Conservation (phyloP, 2,329 filamentous ascomycete species). For the Pseudogymnoascus sp. region DNA sequence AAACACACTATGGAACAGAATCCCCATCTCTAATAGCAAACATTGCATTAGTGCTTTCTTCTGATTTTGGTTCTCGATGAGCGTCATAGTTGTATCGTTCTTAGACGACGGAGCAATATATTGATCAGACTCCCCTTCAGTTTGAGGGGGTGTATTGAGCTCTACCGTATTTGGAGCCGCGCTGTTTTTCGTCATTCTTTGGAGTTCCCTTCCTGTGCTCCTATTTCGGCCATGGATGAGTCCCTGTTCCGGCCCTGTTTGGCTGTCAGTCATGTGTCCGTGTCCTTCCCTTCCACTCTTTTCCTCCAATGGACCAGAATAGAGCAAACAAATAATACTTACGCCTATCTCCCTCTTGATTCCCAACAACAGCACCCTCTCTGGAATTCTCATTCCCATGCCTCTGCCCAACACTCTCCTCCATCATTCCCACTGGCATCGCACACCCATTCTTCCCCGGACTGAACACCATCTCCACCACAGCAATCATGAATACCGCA, state of each 20-base stretch:
- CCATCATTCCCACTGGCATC: neutral
- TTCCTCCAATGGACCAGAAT: neutral
- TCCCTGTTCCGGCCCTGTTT: neutral
- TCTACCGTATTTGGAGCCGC: constrained; percentile 56
- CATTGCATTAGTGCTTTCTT: constrained; percentile 64
- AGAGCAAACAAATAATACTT: neutral
- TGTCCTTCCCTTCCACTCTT: neutral
- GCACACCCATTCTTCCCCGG: constrained; percentile 17
- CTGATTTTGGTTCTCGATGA: constrained; percentile 36
- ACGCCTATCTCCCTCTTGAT: neutral
- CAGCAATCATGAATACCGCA: constrained; percentile 36
- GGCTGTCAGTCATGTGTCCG: neutral
- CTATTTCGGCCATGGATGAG: neutral
- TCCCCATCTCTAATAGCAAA: constrained; percentile 66
- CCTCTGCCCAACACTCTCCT: neutral
- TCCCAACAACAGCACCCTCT: neutral
- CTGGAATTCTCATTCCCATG: neutral
- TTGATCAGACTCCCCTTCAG: constrained; percentile 38
- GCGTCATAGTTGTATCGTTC: constrained; percentile 11
- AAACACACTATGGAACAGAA: constrained; percentile 71
- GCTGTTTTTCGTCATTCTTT: constrained; percentile 40
- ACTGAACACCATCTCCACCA: constrained; percentile 50
- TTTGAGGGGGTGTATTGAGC: constrained; percentile 53
- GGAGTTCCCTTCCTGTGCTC: constrained; percentile 15
- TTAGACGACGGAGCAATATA: constrained; percentile 19